A percentile compares a stretch with the other conserved stretches of the same genome.
These are phyloP conservation scores for Panus rudis DNA, from an alignment of 768 basidiomycete species.

Conservation along the genomic window DNA sequence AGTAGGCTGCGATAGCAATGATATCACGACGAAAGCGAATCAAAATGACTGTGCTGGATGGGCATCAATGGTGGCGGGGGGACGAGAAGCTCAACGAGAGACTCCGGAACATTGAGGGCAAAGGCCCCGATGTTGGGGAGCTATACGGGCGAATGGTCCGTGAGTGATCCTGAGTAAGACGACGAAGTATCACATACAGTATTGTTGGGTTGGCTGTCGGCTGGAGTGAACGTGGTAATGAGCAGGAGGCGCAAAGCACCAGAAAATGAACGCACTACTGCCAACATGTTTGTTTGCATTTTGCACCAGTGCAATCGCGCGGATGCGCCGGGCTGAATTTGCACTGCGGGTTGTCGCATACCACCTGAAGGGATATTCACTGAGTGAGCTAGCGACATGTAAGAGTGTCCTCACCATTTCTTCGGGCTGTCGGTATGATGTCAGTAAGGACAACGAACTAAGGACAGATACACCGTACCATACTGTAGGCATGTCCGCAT, in stretches of 20 bases:
- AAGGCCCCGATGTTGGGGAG: constrained; percentile 8
- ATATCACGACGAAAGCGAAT: too few species aligned
- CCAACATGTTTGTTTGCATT: constrained; percentile 20
- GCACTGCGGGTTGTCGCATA: constrained; percentile 18
- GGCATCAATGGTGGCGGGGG: too few species aligned
- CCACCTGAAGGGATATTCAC: constrained; percentile 6
- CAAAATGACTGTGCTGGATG: too few species aligned
- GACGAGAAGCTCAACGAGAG: too few species aligned
- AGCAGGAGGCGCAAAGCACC: background rate
- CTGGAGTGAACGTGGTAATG: constrained; percentile 2
- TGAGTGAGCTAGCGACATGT: background rate
- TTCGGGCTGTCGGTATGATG: constrained; percentile 12
- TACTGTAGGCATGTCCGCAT: constrained; percentile 18
- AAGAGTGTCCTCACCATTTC: constrained; percentile 8
- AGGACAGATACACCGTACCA: constrained; percentile 14
- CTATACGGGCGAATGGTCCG: constrained; percentile 1
- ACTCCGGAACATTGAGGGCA: constrained; percentile 9
- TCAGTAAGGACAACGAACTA: background rate
- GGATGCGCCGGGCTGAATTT: constrained; percentile 19
- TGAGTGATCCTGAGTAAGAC: background rate
- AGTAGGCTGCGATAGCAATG: too few species aligned
- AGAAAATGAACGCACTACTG: constrained; percentile 14
- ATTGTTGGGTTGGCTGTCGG: constrained; percentile 20
- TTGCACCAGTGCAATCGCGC: constrained; percentile 12
- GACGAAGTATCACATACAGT: constrained; percentile 12